phyloP scores from a whole-genome alignment of 208 protist genomes.

The Trypanosoma melophagium region DNA sequence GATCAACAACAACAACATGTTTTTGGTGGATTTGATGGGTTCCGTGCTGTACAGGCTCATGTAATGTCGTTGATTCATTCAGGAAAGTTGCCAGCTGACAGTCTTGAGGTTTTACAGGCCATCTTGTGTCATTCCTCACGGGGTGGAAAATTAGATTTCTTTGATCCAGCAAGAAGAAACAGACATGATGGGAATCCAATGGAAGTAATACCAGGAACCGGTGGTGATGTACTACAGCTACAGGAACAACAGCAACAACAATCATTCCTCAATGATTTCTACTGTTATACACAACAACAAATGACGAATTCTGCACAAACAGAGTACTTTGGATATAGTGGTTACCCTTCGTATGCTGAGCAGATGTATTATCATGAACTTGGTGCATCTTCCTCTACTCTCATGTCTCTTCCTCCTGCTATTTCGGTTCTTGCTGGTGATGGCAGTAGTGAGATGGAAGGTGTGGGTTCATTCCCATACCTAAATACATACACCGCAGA shows the following conservation, averaged over 20 bases:
- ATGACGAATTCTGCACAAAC: not conserved
- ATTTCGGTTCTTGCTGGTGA: not conserved
- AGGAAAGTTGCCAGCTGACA: constrained; percentile 20
- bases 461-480: not conserved
- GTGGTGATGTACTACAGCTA: not conserved
- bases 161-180: not conserved
- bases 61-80: constrained; percentile 21
- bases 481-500: not conserved
- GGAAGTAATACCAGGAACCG: not conserved
- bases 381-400: not conserved
- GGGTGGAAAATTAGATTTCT: constrained; percentile 4
- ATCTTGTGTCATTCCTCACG: constrained; percentile 23
- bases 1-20: not conserved
- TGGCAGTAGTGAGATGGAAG: not conserved
- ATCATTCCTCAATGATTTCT: not conserved
- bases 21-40: not conserved
- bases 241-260: not conserved
- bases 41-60: constrained; percentile 6
- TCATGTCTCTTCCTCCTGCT: constrained; percentile 1
- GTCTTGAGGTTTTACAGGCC: constrained; percentile 25
- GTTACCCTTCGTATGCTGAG: not conserved
- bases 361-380: constrained; percentile 1
- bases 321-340: constrained; percentile 6
- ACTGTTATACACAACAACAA: not conserved
- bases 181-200: not conserved